Evolutionary conservation across 768 basidiomycete genomes (phyloP).

Genomic region (Mycena crocata): DNA sequence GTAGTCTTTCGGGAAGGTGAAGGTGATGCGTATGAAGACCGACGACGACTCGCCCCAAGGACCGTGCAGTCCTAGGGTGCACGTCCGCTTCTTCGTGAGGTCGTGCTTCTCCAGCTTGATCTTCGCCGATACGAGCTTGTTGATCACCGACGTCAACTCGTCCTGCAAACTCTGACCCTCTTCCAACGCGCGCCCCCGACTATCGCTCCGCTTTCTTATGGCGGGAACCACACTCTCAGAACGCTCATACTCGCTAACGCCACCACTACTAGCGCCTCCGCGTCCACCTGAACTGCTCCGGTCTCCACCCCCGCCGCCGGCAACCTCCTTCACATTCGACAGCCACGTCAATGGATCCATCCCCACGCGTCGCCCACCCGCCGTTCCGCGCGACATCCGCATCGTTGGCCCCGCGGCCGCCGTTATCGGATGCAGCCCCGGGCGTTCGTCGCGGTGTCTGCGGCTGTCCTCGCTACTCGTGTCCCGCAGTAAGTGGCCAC

Average conservation of each 20-base stretch:
- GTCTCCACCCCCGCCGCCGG: constrained; percentile 57
- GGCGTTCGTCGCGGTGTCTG: not conserved
- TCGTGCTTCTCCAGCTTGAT: constrained; percentile 91
- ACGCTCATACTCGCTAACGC: constrained; percentile 60
- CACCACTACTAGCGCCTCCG: constrained; percentile 61
- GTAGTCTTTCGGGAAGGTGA: constrained; percentile 89
- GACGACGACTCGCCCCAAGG: constrained; percentile 92
- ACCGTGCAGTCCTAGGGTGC: constrained; percentile 87
- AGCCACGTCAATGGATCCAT: constrained; percentile 82
- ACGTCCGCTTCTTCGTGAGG: constrained; percentile 78
- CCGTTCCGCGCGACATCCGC: constrained; percentile 50
- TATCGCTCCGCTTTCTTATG: constrained; percentile 52
- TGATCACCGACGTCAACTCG: constrained; percentile 85
- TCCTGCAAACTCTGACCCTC: constrained; percentile 66
- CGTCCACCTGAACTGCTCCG: constrained; percentile 65
- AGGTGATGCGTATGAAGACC: constrained; percentile 88
- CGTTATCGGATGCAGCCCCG: not conserved
- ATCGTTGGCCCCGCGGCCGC: constrained; percentile 12
- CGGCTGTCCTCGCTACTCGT: constrained; percentile 44
- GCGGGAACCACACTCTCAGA: constrained; percentile 25
- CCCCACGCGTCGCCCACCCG: constrained; percentile 61
- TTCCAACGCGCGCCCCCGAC: constrained; percentile 51
- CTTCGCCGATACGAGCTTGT: constrained; percentile 73
- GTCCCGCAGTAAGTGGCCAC: too few relatives aligned
- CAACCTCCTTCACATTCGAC: constrained; percentile 70